Base-by-base conservation (phyloP, 139 green algal species). In the Trebouxia sp. region DNA sequence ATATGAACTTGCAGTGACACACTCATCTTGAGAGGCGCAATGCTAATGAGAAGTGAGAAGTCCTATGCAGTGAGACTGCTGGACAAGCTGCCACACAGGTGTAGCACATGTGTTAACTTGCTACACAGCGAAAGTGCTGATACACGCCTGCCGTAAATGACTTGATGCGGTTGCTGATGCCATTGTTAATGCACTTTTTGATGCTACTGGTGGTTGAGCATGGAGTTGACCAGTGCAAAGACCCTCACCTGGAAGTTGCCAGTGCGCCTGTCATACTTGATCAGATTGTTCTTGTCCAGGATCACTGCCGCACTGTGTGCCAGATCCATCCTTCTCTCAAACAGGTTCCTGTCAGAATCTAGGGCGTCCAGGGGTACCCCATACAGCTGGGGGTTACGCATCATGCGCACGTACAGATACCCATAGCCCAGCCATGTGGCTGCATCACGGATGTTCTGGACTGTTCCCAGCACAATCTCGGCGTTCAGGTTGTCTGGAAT, bases 371-470 rank as follows among this genome's bases (percentile, higher is more conserved):
- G 24, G 24, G 69, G 69, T 3, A 77, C 69, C 50, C 78, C 92
- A 85, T 99, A 98, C 74, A 99, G 86, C 72, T 88, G 79, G 0
- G 96, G 96, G 51, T 96, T 95, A 42, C 92, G 87, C 84, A 99
- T 87, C 96, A 99, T 99, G 79, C 96, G 91, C 42, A 99, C 91
- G 84, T 96, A 98, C 17, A 99, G 90, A 86, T 99, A 99, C 70
- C 92, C 93, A 87, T 98, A 98, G 58, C 93, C 93, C 75, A 98
- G 90, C 94, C 94, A 98, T 30, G 88, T 84, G 32, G 92, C 90
- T 2, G 93, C 94, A 66, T 98, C 94, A 69, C 89, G 82, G 14
- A 98, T 72, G 86, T 91, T 96, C 80, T 92, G 85, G 55, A 96
- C 92, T 0, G 91, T 96, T 14, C 96, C 95, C 79, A 99, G 88